Evolutionary conservation across 164 flowering plant genomes (phyloP), one percentile per base, ranked within the genome.

Genomic region (Vitis cinerea): DNA sequence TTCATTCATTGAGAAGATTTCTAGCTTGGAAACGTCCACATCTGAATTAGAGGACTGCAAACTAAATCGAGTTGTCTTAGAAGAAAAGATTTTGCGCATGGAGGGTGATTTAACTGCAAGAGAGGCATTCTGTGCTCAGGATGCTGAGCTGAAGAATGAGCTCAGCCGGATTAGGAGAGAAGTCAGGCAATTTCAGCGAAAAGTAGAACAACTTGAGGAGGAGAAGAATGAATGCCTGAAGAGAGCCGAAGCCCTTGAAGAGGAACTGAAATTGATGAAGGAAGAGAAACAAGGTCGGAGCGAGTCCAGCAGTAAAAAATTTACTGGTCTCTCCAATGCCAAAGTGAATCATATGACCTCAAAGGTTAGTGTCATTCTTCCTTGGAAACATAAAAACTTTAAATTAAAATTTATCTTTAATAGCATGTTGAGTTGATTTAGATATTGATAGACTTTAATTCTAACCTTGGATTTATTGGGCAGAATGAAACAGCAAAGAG

Each of bases 91-190:
- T 74, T 74, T 76, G 77, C 75, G 80, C 57, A 53, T 83, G 78
- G 91, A 86, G 76, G 74, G 83, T 72, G 89, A 84, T 62, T 74
- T 86, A 44, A 68, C 59, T 14, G 88, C 79, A 50, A 87, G 79
- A 72, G 87, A 87, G 67, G 85, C 87, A 64, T 53, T 73, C 31
- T 77, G 75, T 75, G 75, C 80, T 23, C 80, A 87, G 70, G 81
- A 84, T 74, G 84, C 79, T 61, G 92, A 83, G 78, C 66, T 90
- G 64, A 83, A 78, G 71, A 82, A 81, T 77, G 96, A 90, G 82
- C 77, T 86, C 23, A 72, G 73, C 71, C 74, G 79, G 65, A 69
- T 86, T 59, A 82, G 76, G 78, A 82, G 83, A 71, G 66, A 70
- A 64, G 88, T 85, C 71, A 79, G 75, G 65, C 92, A 87, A 73